phyloP scores from a whole-genome alignment of 2,329 filamentous ascomycete species.

The Chlorencoelia australis region DNA sequence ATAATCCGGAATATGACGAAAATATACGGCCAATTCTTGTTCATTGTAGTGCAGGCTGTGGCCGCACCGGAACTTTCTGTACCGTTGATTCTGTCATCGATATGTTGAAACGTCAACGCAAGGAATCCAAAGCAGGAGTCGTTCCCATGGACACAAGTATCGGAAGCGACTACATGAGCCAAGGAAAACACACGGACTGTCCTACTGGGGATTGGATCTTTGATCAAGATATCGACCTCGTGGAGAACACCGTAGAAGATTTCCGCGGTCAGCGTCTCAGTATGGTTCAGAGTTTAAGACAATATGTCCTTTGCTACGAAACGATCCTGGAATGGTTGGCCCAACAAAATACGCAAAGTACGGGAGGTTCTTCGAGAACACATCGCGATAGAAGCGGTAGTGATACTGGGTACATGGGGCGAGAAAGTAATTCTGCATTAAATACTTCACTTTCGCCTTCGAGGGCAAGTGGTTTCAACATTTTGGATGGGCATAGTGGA shows the following conservation, averaged over 20 bases:
- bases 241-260: constrained; percentile 81
- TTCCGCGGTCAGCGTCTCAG: constrained; percentile 81
- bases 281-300: constrained; percentile 91
- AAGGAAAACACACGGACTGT: constrained; percentile 4
- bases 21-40: constrained; percentile 67
- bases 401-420: no score
- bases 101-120: constrained; percentile 81
- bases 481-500: no score
- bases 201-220: constrained; percentile 53
- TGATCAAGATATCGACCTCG: constrained; percentile 63
- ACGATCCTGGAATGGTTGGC: constrained; percentile 81
- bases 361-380: no score
- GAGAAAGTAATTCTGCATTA: no score
- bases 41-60: constrained; percentile 93
- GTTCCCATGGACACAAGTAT: constrained; percentile 33
- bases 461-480: no score
- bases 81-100: constrained; percentile 93
- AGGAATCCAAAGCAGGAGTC: constrained; percentile 26
- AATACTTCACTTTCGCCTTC: no score
- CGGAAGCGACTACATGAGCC: constrained; percentile 19
- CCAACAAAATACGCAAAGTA: constrained; percentile 16
- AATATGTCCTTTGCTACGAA: constrained; percentile 96
- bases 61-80: constrained; percentile 91
- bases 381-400: no score
- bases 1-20: constrained; percentile 48